Conservation (phyloP, 768 basidiomycete species). For the Podaxis sp. region DNA sequence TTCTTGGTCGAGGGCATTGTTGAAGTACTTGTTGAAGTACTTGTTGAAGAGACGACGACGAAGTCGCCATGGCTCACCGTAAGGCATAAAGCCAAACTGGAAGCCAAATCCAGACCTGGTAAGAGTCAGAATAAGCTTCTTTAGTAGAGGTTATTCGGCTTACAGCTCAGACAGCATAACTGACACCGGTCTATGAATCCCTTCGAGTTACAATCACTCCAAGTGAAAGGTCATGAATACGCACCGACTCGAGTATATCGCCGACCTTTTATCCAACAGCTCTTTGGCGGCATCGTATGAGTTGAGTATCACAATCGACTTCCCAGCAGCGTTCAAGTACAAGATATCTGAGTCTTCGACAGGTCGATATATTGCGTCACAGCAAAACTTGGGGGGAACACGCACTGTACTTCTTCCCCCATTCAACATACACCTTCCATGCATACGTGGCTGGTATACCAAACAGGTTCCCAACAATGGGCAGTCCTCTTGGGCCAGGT, state of each 20-base stretch:
- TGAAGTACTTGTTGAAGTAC: constrained; percentile 18
- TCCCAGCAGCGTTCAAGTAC: constrained; percentile 20
- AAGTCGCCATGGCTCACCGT: constrained; percentile 23
- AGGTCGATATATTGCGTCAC: not conserved
- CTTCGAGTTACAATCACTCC: not conserved
- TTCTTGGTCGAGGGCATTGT: constrained; percentile 14
- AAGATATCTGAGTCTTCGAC: constrained; percentile 23
- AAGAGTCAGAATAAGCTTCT: not conserved
- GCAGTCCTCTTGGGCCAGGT: constrained; percentile 41
- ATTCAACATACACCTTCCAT: constrained; percentile 43
- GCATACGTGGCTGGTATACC: constrained; percentile 40
- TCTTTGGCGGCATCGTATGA: constrained; percentile 21
- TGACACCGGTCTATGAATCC: constrained; percentile 16
- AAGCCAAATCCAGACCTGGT: constrained; percentile 22
- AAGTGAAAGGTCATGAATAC: not conserved
- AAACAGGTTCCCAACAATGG: constrained; percentile 44
- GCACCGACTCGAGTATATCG: constrained; percentile 25
- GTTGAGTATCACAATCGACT: constrained; percentile 22
- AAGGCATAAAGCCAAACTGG: constrained; percentile 20
- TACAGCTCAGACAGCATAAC: constrained; percentile 22
- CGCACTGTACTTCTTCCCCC: constrained; percentile 42
- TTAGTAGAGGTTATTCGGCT: not conserved
- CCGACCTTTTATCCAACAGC: constrained; percentile 22
- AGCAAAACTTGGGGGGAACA: not conserved
- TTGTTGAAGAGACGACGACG: constrained; percentile 21